Evolutionary conservation across 768 basidiomycete genomes (phyloP).

Genomic region (Pleurotus tuber-regium): DNA sequence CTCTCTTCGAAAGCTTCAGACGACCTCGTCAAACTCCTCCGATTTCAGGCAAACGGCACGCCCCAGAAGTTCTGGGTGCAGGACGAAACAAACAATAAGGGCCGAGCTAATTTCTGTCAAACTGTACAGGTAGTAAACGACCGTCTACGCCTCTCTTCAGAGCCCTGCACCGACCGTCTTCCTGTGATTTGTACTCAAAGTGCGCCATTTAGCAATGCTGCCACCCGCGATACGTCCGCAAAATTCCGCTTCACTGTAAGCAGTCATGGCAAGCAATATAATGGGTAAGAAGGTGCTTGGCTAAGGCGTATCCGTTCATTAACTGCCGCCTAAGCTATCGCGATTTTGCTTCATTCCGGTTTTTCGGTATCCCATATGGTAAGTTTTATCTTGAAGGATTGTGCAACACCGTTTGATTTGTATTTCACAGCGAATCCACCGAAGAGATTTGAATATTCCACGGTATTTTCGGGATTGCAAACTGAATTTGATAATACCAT

Average conservation of each 20-base stretch:
- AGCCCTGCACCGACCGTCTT: slow-evolving; percentile 18
- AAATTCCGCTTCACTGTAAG: slow-evolving; percentile 24
- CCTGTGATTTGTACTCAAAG: slow-evolving; percentile 27
- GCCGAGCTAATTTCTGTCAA: slow-evolving; percentile 19
- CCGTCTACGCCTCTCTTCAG: slow-evolving; percentile 17
- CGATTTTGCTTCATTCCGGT: slow-evolving; percentile 47
- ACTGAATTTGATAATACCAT: slow-evolving; percentile 30
- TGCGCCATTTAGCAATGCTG: slow-evolving; percentile 26
- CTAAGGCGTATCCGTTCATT: too few species aligned
- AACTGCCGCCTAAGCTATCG: slow-evolving; percentile 34
- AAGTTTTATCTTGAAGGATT: background rate
- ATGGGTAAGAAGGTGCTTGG: slow-evolving; percentile 18
- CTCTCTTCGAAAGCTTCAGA: slow-evolving; percentile 2
- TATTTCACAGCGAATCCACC: slow-evolving; percentile 32
- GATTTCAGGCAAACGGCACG: background rate
- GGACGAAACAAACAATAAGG: slow-evolving; percentile 15
- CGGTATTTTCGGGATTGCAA: slow-evolving; percentile 26
- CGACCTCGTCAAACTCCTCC: slow-evolving; percentile 1
- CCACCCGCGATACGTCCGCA: slow-evolving; percentile 19
- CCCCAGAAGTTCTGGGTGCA: slow-evolving; percentile 1
- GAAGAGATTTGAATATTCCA: slow-evolving; percentile 42
- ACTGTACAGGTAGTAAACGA: slow-evolving; percentile 11
- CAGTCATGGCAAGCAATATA: slow-evolving; percentile 18
- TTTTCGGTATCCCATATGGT: slow-evolving; percentile 47
- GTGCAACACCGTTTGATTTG: background rate